phyloP scores from a whole-genome alignment of 257 asterid species.

The Avicennia marina region DNA sequence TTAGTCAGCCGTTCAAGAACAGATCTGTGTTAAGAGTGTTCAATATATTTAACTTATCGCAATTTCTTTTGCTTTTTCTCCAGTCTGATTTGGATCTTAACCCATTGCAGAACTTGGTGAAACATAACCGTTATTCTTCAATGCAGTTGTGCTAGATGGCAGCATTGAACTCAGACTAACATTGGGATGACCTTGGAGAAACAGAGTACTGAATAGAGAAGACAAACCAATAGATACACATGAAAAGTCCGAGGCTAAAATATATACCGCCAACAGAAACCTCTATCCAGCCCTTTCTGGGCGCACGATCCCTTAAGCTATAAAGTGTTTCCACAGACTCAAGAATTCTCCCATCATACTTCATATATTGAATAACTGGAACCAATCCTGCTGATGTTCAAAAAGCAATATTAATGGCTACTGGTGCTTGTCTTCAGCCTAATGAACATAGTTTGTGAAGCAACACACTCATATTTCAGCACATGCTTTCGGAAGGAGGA shows the following conservation, averaged over 20 bases:
- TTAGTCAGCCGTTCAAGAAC: constrained; percentile 1
- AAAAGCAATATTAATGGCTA: constrained; percentile 19
- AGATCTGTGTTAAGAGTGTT: not conserved
- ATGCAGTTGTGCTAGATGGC: constrained; percentile 5
- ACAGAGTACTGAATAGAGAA: not conserved
- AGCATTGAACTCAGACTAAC: constrained; percentile 12
- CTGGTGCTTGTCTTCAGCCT: constrained; percentile 7
- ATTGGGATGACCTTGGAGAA: not conserved
- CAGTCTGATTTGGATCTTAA: not conserved
- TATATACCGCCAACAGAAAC: constrained; percentile 60
- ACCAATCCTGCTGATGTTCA: constrained; percentile 60
- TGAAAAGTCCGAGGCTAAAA: constrained; percentile 7
- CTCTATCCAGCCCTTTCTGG: constrained; percentile 46
- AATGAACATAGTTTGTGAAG: too few relatives aligned
- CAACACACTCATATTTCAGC: not conserved
- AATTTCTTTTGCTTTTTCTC: not conserved
- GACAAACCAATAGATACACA: constrained; percentile 11
- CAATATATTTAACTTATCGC: too few relatives aligned
- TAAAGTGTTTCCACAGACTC: constrained; percentile 57
- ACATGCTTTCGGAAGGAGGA: too few relatives aligned
- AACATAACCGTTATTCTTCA: constrained; percentile 1
- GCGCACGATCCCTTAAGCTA: constrained; percentile 29
- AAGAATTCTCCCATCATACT: constrained; percentile 43
- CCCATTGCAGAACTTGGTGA: not conserved
- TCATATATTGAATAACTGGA: constrained; percentile 72